Conservation (phyloP, 352 stramenopile species). For the Pythium sp. region DNA sequence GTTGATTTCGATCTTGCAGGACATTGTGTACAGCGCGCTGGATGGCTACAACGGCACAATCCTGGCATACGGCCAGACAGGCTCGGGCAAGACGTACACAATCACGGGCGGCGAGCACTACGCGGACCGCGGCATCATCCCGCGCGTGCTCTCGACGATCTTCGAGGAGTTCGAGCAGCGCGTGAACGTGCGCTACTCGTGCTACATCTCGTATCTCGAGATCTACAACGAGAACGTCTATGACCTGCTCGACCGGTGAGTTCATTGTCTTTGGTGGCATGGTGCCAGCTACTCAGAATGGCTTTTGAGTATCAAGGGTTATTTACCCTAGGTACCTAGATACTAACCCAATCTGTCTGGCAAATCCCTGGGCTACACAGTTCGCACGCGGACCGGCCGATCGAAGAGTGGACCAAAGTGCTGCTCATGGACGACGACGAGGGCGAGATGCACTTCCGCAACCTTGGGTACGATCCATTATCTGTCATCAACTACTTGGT, state of each 20-base stretch:
- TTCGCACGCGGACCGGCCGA: slow-evolving; percentile 69
- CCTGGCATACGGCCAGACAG: slow-evolving; percentile 68
- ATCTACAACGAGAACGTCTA: slow-evolving; percentile 97
- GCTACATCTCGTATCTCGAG: slow-evolving; percentile 94
- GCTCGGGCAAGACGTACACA: slow-evolving; percentile 75
- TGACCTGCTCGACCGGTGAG: slow-evolving; percentile 84
- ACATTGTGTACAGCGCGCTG: slow-evolving; percentile 68
- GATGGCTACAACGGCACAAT: slow-evolving; percentile 79
- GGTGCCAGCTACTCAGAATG: not conserved
- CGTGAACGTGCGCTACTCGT: slow-evolving; percentile 63
- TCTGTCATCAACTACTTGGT: not conserved
- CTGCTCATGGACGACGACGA: slow-evolving; percentile 76
- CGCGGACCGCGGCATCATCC: slow-evolving; percentile 94
- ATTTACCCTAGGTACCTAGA: not conserved
- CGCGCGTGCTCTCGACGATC: slow-evolving; percentile 89
- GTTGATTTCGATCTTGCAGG: slow-evolving; percentile 21
- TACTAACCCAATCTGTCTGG: not conserved
- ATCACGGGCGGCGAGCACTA: slow-evolving; percentile 90
- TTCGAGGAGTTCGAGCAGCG: slow-evolving; percentile 84
- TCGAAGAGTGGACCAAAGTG: slow-evolving; percentile 81
- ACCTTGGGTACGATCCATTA: slow-evolving; percentile 40
- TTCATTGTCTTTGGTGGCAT: not conserved
- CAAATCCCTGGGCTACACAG: slow-evolving; percentile 10
- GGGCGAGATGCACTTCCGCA: slow-evolving; percentile 78
- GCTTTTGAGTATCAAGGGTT: not conserved